Conservation (phyloP, 352 stramenopile genomes). For the Pythium biforme region DNA sequence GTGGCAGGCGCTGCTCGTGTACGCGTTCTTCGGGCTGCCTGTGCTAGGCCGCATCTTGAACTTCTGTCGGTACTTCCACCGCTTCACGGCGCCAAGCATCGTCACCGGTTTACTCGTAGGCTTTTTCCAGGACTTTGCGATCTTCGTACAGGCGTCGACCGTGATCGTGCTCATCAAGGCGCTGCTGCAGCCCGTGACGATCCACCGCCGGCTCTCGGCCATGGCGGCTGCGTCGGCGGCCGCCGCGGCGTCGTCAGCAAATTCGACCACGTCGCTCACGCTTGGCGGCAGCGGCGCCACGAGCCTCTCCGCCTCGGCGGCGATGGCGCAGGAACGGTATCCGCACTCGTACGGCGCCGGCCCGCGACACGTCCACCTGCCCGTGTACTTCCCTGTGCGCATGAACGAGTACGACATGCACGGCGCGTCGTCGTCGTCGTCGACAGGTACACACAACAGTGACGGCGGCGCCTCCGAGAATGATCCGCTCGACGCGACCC, state of each 20-base stretch:
- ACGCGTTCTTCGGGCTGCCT: slow-evolving; percentile 61
- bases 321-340: slow-evolving; percentile 22
- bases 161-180: slow-evolving; percentile 70
- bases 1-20: slow-evolving; percentile 65
- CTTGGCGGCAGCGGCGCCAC: slow-evolving; percentile 13
- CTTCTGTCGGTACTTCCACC: slow-evolving; percentile 56
- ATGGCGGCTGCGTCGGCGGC: slow-evolving; percentile 22
- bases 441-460: too few species aligned
- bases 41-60: slow-evolving; percentile 63
- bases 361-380: slow-evolving; percentile 31
- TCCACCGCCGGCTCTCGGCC: slow-evolving; percentile 18
- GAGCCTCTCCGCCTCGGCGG: background rate
- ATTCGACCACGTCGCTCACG: background rate
- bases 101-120: slow-evolving; percentile 46
- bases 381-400: slow-evolving; percentile 65
- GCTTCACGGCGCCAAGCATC: slow-evolving; percentile 45
- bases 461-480: slow-evolving; percentile 16
- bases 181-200: slow-evolving; percentile 37
- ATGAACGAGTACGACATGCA: slow-evolving; percentile 50
- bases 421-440: background rate
- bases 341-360: slow-evolving; percentile 23
- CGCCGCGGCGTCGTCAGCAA: slow-evolving; percentile 15
- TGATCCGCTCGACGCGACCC: slow-evolving; percentile 17
- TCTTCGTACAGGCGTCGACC: slow-evolving; percentile 62
- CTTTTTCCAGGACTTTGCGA: slow-evolving; percentile 54